Evolutionary conservation across 2,329 filamentous ascomycete genomes (phyloP), one percentile per base, ranked within the genome.

Genomic region (Aspergillus clavatus): DNA sequence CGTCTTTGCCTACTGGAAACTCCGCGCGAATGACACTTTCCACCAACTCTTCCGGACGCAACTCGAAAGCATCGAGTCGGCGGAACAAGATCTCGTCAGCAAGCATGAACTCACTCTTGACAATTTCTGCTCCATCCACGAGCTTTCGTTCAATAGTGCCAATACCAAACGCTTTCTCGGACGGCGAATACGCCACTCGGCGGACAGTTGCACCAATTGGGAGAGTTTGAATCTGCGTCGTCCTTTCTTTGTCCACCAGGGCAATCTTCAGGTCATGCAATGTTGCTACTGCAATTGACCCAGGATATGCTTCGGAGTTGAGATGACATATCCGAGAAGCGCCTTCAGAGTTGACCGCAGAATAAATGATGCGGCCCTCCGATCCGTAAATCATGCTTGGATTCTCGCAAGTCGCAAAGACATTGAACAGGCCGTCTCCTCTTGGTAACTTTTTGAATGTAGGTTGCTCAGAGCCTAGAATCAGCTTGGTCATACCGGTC

Each of bases 351-450:
- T 91, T 95, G 1, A 96, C 88, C 1, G 93, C 90, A 4, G 90
- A 95, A 69, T 94, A 98, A 1, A 95, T 82, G 31, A 96, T 85
- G 18, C 90, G 80, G 1, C 87, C 88, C 61, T 96, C 89, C 0
- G 84, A 83, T 7, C 86, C 87, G 62, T 98, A 96, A 39, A 98
- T 95, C 43, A 98, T 70, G 52, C 88, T 96, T 0, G 93, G 87
- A 61, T 96, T 89, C 59, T 98, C 93, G 46, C 89, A 95, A 0
- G 89, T 95, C 0, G 89, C 89, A 63, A 98, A 95, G 0, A 98
- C 83, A 56, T 87, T 94, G 62, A 78, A 86, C 0, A 88, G 71
- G 0, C 79, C 75, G 42, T 83, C 73, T 1, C 74, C 74, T 40
- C 84, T 79, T 0, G 89, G 87, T 2, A 98, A 71, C 18, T 86